Percentiles rank a stretch among this genome's conserved stretches.
These are phyloP conservation scores for Axilococcus clingmanii DNA, from an alignment of 139 green algal genomes.

Conservation along the genomic window DNA sequence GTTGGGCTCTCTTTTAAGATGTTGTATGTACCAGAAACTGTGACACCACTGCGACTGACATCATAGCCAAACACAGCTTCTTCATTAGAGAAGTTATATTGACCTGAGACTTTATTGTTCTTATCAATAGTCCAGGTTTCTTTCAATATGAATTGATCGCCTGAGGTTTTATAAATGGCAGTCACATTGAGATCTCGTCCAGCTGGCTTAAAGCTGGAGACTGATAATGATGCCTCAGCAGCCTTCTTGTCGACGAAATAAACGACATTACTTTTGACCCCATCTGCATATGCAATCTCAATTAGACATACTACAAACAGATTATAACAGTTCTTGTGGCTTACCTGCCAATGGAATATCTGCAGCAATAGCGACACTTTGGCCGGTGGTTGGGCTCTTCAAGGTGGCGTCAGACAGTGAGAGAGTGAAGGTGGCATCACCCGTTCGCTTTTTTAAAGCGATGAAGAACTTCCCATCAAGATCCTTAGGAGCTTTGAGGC, in stretches of 20 bases:
- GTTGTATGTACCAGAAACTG: slow-evolving; percentile 10
- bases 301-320: neutral
- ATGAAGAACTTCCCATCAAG: too few species aligned
- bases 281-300: slow-evolving; percentile 7
- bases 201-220: neutral
- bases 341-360: slow-evolving; percentile 6
- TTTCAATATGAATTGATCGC: slow-evolving; percentile 9
- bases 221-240: neutral
- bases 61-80: slow-evolving; percentile 10
- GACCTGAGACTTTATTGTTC: slow-evolving; percentile 16
- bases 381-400: slow-evolving; percentile 1
- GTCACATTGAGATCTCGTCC: slow-evolving; percentile 9
- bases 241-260: slow-evolving; percentile 6
- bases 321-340: neutral
- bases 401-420: slow-evolving; percentile 13
- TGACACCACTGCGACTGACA: slow-evolving; percentile 6
- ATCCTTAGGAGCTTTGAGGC: too few species aligned
- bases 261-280: slow-evolving; percentile 10
- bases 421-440: slow-evolving; percentile 9
- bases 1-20: slow-evolving; percentile 6
- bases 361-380: slow-evolving; percentile 7
- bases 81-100: slow-evolving; percentile 24
- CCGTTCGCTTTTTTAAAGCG: slow-evolving; percentile 17
- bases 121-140: slow-evolving; percentile 26
- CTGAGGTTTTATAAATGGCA: slow-evolving; percentile 7